A percentile compares a stretch with the other conserved stretches of the same genome.
These are phyloP conservation scores for Hypoxylon sp. DNA, from an alignment of 2,329 filamentous ascomycete species.

Conservation along the genomic window DNA sequence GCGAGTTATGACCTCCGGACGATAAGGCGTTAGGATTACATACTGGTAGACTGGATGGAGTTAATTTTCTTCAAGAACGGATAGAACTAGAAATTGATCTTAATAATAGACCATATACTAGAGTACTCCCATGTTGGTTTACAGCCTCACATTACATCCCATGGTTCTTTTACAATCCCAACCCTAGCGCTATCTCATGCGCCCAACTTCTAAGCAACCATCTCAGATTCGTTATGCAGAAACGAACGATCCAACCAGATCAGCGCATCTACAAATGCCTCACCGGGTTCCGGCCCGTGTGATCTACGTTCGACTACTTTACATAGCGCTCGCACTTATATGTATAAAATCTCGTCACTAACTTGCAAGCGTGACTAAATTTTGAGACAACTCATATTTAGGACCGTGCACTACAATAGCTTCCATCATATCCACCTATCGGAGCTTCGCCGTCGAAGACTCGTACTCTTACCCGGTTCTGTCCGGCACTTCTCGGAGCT, in stretches of 20 bases:
- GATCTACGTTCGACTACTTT: slow-evolving; percentile 15
- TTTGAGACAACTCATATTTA: slow-evolving; percentile 16
- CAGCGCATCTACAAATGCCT: background rate
- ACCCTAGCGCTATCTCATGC: background rate
- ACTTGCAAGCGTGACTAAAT: slow-evolving; percentile 13
- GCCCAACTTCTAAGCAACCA: background rate
- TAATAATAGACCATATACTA: slow-evolving; percentile 22
- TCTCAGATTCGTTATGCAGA: background rate
- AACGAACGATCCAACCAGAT: background rate
- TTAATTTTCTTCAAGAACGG: slow-evolving; percentile 17
- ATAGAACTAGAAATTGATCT: slow-evolving; percentile 28
- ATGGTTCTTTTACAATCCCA: background rate
- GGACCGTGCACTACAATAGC: slow-evolving; percentile 21
- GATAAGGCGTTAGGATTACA: slow-evolving; percentile 15
- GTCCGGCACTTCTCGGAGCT: slow-evolving; percentile 29
- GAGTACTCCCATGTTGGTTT: slow-evolving; percentile 4
- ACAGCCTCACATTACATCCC: background rate
- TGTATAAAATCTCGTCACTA: slow-evolving; percentile 13
- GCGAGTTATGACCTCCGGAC: slow-evolving; percentile 5
- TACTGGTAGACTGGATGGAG: slow-evolving; percentile 4
- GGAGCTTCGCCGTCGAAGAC: slow-evolving; percentile 28
- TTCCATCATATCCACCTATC: slow-evolving; percentile 31
- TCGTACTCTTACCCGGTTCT: slow-evolving; percentile 29
- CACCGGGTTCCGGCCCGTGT: slow-evolving; percentile 9
- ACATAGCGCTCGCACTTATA: slow-evolving; percentile 1